phyloP scores from a whole-genome alignment of 495 filamentous ascomycete genomes.

The Usnea hakonensis region DNA sequence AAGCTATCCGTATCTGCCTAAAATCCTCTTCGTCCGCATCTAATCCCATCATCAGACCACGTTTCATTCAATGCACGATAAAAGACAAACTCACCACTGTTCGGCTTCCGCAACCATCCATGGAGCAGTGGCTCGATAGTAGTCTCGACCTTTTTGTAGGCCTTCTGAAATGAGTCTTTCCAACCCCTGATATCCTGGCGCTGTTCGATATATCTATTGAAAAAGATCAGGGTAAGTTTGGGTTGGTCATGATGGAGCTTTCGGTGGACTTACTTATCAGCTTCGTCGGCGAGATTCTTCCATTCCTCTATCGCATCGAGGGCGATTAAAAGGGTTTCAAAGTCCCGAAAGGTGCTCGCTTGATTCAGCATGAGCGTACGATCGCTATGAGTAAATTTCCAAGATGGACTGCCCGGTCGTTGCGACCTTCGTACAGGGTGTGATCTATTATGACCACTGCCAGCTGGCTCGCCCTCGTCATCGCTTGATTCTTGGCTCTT shows the following conservation, averaged over 20 bases:
- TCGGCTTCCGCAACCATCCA: slow-evolving; percentile 33
- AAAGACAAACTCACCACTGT: slow-evolving; percentile 32
- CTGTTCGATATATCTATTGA: slow-evolving; percentile 16
- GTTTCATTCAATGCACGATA: neutral
- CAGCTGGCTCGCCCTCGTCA: slow-evolving; percentile 7
- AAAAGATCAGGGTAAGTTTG: neutral
- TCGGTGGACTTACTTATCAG: slow-evolving; percentile 33
- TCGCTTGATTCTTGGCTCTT: slow-evolving; percentile 9
- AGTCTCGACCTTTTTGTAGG: slow-evolving; percentile 30
- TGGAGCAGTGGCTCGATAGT: slow-evolving; percentile 34
- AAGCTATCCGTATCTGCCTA: slow-evolving; percentile 56
- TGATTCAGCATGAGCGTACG: slow-evolving; percentile 39
- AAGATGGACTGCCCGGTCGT: slow-evolving; percentile 5
- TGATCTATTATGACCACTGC: neutral
- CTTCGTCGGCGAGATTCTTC: slow-evolving; percentile 39
- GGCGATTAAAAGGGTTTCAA: slow-evolving; percentile 59
- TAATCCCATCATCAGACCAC: slow-evolving; percentile 23
- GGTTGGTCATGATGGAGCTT: slow-evolving; percentile 29
- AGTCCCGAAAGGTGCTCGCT: slow-evolving; percentile 59
- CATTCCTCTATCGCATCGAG: slow-evolving; percentile 61
- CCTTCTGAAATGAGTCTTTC: slow-evolving; percentile 29
- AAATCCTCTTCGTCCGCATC: slow-evolving; percentile 38
- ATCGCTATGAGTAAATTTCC: slow-evolving; percentile 3
- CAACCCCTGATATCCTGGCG: slow-evolving; percentile 33
- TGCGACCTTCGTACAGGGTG: slow-evolving; percentile 5